These are phyloP conservation scores for Penicillium cataractarum DNA, from an alignment of 495 filamentous ascomycete species.

Conservation along the genomic window DNA sequence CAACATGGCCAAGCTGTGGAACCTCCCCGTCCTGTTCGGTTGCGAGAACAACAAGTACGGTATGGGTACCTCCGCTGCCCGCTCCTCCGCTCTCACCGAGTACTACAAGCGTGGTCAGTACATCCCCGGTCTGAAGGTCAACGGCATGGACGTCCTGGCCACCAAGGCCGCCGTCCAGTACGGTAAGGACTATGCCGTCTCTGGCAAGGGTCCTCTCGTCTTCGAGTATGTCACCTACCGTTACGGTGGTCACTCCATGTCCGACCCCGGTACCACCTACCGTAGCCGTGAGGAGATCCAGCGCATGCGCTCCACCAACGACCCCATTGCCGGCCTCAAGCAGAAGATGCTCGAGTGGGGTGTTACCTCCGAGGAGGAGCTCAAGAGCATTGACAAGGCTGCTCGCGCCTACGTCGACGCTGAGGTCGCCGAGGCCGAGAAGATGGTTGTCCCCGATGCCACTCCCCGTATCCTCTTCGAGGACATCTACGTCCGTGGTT, in stretches of 20 bases:
- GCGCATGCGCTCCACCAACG: slow-evolving; percentile 97
- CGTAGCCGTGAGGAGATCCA: slow-evolving; percentile 98
- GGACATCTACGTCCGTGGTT: slow-evolving; percentile 94
- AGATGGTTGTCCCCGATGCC: slow-evolving; percentile 76
- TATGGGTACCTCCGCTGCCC: slow-evolving; percentile 96
- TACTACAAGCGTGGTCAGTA: slow-evolving; percentile 99
- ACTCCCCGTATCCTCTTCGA: slow-evolving; percentile 83
- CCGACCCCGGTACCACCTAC: slow-evolving; percentile 98
- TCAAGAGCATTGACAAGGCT: slow-evolving; percentile 93
- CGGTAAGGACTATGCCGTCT: slow-evolving; percentile 79
- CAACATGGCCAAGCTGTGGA: slow-evolving; percentile 99
- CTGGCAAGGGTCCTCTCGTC: slow-evolving; percentile 88
- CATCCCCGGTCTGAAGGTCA: slow-evolving; percentile 98
- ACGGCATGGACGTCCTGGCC: slow-evolving; percentile 98
- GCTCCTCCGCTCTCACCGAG: slow-evolving; percentile 92
- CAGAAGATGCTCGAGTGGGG: slow-evolving; percentile 96
- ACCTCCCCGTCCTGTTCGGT: slow-evolving; percentile 89
- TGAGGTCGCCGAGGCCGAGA: slow-evolving; percentile 89
- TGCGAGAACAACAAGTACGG: slow-evolving; percentile 99
- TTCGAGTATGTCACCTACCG: slow-evolving; percentile 99
- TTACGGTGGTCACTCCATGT: slow-evolving; percentile 99
- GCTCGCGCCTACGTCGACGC: slow-evolving; percentile 81
- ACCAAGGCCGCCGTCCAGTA: slow-evolving; percentile 95
- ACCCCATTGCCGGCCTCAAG: slow-evolving; percentile 97
- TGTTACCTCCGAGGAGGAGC: slow-evolving; percentile 90